Conservation (phyloP, 1,139 yeast genomes). For the Geotrichum histeridarum region DNA sequence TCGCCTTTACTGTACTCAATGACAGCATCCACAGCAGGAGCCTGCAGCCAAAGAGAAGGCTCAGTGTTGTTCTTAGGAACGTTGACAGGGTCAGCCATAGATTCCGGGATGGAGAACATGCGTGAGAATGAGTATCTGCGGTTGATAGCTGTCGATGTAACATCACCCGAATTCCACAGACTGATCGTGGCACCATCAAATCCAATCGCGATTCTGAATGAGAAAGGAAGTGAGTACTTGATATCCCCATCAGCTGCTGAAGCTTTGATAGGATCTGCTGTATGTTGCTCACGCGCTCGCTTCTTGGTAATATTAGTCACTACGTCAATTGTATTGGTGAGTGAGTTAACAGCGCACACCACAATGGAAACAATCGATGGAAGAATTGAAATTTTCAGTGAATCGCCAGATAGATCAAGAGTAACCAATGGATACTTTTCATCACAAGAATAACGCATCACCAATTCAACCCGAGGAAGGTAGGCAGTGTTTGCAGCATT, state of each 20-base stretch:
- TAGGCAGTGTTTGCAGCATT: slow-evolving; percentile 31
- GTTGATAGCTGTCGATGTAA: slow-evolving; percentile 12
- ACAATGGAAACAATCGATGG: slow-evolving; percentile 33
- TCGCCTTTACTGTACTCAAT: slow-evolving; percentile 41
- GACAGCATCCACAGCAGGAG: slow-evolving; percentile 70
- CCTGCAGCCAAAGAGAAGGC: slow-evolving; percentile 61
- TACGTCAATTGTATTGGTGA: slow-evolving; percentile 15
- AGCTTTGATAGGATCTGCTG: background rate
- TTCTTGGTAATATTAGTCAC: background rate
- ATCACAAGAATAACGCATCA: slow-evolving; percentile 17
- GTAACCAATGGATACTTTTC: slow-evolving; percentile 22
- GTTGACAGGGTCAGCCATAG: slow-evolving; percentile 9
- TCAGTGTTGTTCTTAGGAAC: slow-evolving; percentile 15
- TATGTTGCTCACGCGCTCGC: background rate
- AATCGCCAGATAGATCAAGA: slow-evolving; percentile 32
- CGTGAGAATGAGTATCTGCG: slow-evolving; percentile 9
- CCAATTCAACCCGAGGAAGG: slow-evolving; percentile 32
- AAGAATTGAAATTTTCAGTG: slow-evolving; percentile 31
- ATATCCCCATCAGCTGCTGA: background rate
- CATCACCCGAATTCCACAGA: slow-evolving; percentile 29
- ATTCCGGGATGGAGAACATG: slow-evolving; percentile 10
- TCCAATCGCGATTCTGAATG: slow-evolving; percentile 25
- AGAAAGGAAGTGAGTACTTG: slow-evolving; percentile 24
- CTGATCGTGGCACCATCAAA: slow-evolving; percentile 31
- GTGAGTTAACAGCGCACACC: slow-evolving; percentile 17